phyloP scores from a whole-genome alignment of 1,284 basidiomycete species.

The Grifola frondosa region DNA sequence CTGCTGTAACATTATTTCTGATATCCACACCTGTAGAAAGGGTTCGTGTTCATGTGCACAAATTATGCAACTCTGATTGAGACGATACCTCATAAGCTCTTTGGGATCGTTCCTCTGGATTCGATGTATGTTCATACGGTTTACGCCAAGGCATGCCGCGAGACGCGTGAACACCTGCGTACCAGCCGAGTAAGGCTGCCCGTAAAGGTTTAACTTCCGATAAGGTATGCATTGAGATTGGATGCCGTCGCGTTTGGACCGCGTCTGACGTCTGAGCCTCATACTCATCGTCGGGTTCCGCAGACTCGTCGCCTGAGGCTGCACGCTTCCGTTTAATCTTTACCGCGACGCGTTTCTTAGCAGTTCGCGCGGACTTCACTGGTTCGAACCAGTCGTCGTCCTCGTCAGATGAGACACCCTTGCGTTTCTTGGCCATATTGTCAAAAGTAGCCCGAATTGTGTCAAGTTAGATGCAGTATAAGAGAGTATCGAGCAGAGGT shows the following conservation, averaged over 20 bases:
- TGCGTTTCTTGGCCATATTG: conserved; percentile 26
- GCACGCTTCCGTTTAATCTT: conserved; percentile 11
- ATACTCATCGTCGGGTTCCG: background rate
- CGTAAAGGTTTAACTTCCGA: conserved; percentile 40
- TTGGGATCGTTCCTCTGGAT: conserved; percentile 57
- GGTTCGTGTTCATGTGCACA: conserved; percentile 1
- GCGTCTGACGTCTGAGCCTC: conserved; percentile 2
- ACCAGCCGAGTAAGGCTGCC: conserved; percentile 64
- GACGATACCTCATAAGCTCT: conserved; percentile 72
- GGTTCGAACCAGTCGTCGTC: conserved; percentile 17
- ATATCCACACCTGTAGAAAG: conserved; percentile 74
- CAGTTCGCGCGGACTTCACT: conserved; percentile 9
- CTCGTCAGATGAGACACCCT: conserved; percentile 8
- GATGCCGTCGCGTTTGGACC: conserved; percentile 27
- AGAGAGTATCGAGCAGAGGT: too few relatives aligned
- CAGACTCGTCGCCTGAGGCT: conserved; percentile 5
- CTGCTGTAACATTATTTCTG: conserved; percentile 97
- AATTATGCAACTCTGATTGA: background rate
- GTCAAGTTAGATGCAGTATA: too few relatives aligned
- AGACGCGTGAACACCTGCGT: conserved; percentile 53
- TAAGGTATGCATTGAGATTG: conserved; percentile 36
- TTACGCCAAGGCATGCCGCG: conserved; percentile 90
- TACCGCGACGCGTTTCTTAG: conserved; percentile 5
- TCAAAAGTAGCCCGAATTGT: too few relatives aligned
- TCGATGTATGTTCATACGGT: conserved; percentile 54